These are phyloP conservation scores for Solanum pinnatisectum DNA, from an alignment of 257 asterid genomes.

Conservation along the genomic window DNA sequence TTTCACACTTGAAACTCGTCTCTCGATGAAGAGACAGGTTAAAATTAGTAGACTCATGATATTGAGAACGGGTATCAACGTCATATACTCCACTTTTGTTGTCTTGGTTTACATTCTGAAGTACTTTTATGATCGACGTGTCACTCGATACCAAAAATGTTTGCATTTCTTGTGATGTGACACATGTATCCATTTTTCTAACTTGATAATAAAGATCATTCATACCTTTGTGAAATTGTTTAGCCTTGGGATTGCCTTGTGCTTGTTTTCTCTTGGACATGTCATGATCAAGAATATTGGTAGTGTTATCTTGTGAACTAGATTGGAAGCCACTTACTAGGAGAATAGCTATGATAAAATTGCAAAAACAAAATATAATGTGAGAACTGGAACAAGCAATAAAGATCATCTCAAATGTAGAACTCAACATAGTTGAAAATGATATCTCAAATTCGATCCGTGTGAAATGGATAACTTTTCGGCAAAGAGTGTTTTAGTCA, in stretches of 20 bases:
- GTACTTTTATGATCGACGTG: not conserved
- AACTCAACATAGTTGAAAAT: conserved; percentile 24
- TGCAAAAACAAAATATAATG: conserved; percentile 48
- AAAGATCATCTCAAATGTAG: conserved; percentile 37
- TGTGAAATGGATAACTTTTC: not conserved
- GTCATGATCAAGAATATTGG: not conserved
- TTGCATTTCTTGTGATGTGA: not conserved
- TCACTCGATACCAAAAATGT: not conserved
- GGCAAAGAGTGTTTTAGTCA: accelerated
- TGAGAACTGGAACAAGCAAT: conserved; percentile 48
- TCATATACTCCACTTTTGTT: not conserved
- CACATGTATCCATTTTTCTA: not conserved
- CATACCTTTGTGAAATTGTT: not conserved
- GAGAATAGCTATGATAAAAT: conserved; percentile 45
- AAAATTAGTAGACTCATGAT: not conserved
- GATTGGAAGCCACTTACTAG: conserved; percentile 31
- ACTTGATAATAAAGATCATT: not conserved
- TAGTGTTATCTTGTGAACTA: not conserved
- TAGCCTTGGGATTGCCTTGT: not conserved
- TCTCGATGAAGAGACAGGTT: not conserved
- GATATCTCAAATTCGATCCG: accelerated
- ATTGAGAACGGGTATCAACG: not conserved
- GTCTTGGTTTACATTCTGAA: not conserved
- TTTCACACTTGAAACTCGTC: not conserved
- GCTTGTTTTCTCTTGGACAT: not conserved